Evolutionary conservation across 768 basidiomycete genomes (phyloP), one percentile per base, ranked within the genome.

Genomic region (Mycena pura): DNA sequence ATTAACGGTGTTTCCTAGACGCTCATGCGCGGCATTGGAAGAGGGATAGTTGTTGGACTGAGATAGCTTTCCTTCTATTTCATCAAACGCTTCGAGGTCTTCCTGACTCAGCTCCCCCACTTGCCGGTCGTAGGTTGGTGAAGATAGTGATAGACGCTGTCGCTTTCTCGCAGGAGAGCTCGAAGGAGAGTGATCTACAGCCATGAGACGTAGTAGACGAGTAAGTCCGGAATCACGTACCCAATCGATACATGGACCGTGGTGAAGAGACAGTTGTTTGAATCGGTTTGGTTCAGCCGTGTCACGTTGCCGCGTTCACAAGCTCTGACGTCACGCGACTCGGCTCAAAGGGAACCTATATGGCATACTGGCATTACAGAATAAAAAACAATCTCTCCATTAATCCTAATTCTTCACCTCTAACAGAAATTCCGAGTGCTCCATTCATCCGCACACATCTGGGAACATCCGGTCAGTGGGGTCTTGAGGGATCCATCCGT

Each of bases 401-500:
- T n/a, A n/a, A n/a, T n/a, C n/a, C n/a, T n/a, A n/a, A n/a, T n/a
- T n/a, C n/a, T 36, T 36, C 34, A 36, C 17, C 9, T 36, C 34
- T 36, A 9, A 36, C 9, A 4, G 7, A 28, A 10, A 22, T 8
- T 3, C 7, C 22, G n/a, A 34, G 10, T 21, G 29, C 2, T 32
- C 5, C 11, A 29, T 21, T 70, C 72, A 83, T 29, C 75, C 77
- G 65, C 91, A 96, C 54, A 90, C 89, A 64, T 77, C 82, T 15
- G 87, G 89, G 74, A 85, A 92, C 68, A 76, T 67, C 39, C 68
- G 73, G 27, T 72, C 65, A 9, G 82, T 82, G 6, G 84, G 82
- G 59, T 82, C 72, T 62, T 80, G 72, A 9, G 95, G 94, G 70
- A 96, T 95, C 92, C 92, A 95, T 21, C 94, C 94, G 61, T 87